A percentile compares a stretch with the other conserved stretches of the same genome.
These are phyloP conservation scores for Plasmodium malariae DNA, from an alignment of 169 alveolate species.

Conservation along the genomic window DNA sequence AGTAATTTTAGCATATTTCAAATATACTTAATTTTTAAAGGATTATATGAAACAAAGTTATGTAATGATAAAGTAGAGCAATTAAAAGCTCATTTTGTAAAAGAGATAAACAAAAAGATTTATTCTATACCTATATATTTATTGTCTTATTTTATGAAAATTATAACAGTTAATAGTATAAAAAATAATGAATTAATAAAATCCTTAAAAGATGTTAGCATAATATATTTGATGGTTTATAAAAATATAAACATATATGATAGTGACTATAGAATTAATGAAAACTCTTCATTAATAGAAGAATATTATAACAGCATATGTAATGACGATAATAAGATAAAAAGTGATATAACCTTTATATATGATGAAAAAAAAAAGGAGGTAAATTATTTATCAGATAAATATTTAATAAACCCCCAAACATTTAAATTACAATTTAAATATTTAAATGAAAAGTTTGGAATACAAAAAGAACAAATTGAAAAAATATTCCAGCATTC, in stretches of 20 bases:
- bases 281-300: constrained; percentile 34
- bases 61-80: constrained; percentile 32
- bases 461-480: constrained; percentile 42
- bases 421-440: constrained; percentile 29
- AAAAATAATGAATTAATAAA: constrained; percentile 35
- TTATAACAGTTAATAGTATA: constrained; percentile 29
- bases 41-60: constrained; percentile 38
- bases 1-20: constrained; percentile 37
- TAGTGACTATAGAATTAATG: constrained; percentile 41
- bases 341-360: constrained; percentile 38
- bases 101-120: constrained; percentile 21
- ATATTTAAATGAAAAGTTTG: constrained; percentile 42
- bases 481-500: constrained; percentile 36
- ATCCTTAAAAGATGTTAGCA: constrained; percentile 29
- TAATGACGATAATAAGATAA: constrained; percentile 9
- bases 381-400: constrained; percentile 45
- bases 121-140: constrained; percentile 43
- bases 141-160: constrained; percentile 40
- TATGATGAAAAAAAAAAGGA: constrained; percentile 64
- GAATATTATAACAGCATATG: constrained; percentile 35
- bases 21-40: constrained; percentile 38
- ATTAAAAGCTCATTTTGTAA: constrained; percentile 11
- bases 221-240: constrained; percentile 38
- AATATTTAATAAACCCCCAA: constrained; percentile 28
- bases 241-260: constrained; percentile 24